These are phyloP conservation scores for Cadophora sp. DNA, from an alignment of 2,329 filamentous ascomycete species.

Conservation along the genomic window DNA sequence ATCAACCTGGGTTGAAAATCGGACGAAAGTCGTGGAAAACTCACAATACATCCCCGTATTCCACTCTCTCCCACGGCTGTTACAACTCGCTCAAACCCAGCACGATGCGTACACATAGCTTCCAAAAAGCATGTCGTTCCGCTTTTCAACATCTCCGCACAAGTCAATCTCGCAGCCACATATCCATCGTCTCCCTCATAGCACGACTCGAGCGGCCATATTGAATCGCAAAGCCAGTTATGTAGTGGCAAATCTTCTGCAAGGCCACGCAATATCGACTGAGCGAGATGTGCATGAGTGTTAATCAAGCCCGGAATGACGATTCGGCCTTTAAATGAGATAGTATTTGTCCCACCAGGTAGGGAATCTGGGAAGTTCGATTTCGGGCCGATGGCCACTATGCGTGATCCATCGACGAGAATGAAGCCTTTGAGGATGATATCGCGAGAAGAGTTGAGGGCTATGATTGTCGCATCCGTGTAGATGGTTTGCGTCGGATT, in stretches of 20 bases:
- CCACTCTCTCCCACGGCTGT: slow-evolving; percentile 52
- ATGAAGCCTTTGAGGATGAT: slow-evolving; percentile 56
- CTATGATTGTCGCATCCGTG: slow-evolving; percentile 58
- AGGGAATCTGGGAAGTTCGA: slow-evolving; percentile 29
- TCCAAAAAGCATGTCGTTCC: slow-evolving; percentile 60
- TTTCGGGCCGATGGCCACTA: slow-evolving; percentile 53
- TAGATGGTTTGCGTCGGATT: slow-evolving; percentile 46
- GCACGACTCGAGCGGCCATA: slow-evolving; percentile 55
- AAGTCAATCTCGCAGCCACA: slow-evolving; percentile 54
- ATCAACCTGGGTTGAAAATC: background rate
- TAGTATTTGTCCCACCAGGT: slow-evolving; percentile 43
- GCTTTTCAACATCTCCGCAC: slow-evolving; percentile 57
- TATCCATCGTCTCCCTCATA: slow-evolving; percentile 56
- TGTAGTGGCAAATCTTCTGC: slow-evolving; percentile 58
- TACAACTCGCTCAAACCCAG: slow-evolving; percentile 53
- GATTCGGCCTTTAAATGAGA: slow-evolving; percentile 50
- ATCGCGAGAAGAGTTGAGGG: slow-evolving; percentile 52
- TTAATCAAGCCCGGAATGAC: slow-evolving; percentile 57
- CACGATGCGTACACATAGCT: slow-evolving; percentile 56
- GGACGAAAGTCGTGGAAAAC: background rate
- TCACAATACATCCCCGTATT: slow-evolving; percentile 43
- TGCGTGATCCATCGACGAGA: slow-evolving; percentile 48
- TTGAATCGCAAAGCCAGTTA: slow-evolving; percentile 57
- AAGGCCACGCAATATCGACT: slow-evolving; percentile 55
- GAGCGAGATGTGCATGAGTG: slow-evolving; percentile 57